phyloP scores from a whole-genome alignment of 208 protist species.

The Leishmania braziliensis region DNA sequence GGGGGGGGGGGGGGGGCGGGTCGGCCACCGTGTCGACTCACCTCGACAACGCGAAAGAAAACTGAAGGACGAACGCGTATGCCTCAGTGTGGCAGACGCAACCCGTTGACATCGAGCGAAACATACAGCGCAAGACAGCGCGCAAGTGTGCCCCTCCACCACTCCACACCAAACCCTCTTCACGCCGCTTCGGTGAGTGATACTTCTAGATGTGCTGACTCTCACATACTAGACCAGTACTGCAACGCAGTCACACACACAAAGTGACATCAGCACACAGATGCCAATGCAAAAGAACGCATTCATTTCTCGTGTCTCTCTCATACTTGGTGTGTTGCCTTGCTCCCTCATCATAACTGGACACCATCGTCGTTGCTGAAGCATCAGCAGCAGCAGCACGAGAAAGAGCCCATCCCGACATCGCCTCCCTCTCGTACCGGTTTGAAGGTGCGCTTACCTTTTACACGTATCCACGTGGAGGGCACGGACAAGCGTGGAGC shows the following conservation, averaged over 20 bases:
- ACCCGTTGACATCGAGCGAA: background rate
- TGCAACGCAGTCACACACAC: background rate
- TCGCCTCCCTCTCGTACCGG: background rate
- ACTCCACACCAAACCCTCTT: background rate
- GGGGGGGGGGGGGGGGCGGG: background rate
- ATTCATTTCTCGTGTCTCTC: background rate
- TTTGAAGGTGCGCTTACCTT: background rate
- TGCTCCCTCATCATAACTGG: background rate
- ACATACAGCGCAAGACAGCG: background rate
- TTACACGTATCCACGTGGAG: background rate
- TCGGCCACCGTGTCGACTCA: background rate
- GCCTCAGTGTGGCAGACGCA: background rate
- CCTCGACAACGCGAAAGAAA: background rate
- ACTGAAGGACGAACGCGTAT: background rate
- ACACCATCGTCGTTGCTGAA: background rate
- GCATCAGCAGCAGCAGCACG: background rate
- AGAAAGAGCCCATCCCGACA: background rate
- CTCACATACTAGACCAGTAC: background rate
- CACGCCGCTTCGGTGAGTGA: background rate
- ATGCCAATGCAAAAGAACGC: background rate
- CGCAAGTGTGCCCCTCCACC: background rate
- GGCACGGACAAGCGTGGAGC: background rate
- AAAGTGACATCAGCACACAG: background rate
- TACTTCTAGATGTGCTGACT: background rate
- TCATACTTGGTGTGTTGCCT: background rate